Evolutionary conservation across 2,329 filamentous ascomycete genomes (phyloP), one percentile per base, ranked within the genome.

Genomic region (Xylaria sp.): DNA sequence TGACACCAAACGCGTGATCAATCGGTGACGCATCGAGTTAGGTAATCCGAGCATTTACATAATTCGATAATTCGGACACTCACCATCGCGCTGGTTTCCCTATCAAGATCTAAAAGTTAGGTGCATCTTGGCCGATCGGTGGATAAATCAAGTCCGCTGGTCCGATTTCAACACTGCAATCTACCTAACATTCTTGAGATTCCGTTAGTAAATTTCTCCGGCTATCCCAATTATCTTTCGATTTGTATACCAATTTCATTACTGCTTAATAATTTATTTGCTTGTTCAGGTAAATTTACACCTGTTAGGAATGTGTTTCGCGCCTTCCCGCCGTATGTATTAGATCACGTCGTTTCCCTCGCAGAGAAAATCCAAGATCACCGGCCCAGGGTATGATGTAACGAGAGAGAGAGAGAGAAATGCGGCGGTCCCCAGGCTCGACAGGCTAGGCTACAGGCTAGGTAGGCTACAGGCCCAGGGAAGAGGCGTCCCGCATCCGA

Each of bases 391-490:
- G 54, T 37, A 64, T 69, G 61, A 67, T 65, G 66, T 71, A 70
- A 70, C 60, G 61, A 69, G n/a, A n/a, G n/a, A n/a, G n/a, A n/a
- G n/a, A n/a, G n/a, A n/a, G 62, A 46, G 68, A 70, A 71, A 30
- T 8, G 10, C 13, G 11, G n/a, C 30, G 16, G 16, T 23, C n/a
- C 46, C 13, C 47, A 42, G 16, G 16, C 16, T 16, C 16, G 16
- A 16, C 16, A 16, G 16, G 16, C 16, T 16, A 16, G 16, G 16
- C 16, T 16, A 16, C 16, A 16, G 16, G 16, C 16, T 16, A 16
- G 16, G 16, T 16, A 16, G 16, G 16, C 16, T 16, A 16, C 16
- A 16, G 16, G 16, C 37, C 9, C 7, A 42, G 16, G 16, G 9
- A 30, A 59, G 50, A 55, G 50, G 39, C 23, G 49, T 58, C 47